A percentile compares a stretch with the other conserved stretches of the same genome.
Evolutionary conservation across 1,139 yeast genomes (phyloP).

Genomic region (Taiozyma sp.): DNA sequence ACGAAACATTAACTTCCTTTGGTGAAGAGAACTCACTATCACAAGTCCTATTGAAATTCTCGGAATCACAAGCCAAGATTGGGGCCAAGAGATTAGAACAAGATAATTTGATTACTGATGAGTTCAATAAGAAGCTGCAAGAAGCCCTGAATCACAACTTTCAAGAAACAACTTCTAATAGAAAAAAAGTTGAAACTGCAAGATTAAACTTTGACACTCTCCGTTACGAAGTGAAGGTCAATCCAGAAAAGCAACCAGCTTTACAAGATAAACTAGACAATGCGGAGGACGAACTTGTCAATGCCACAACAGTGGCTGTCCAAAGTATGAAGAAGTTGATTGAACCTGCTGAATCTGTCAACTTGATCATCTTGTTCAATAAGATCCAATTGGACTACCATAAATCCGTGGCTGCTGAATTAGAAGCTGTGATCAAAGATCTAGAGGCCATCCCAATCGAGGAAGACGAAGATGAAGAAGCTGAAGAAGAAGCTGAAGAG

Average conservation of each 20-base stretch:
- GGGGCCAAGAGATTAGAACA: slow-evolving; percentile 61
- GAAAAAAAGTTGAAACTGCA: slow-evolving; percentile 65
- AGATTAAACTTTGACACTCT: slow-evolving; percentile 68
- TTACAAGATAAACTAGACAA: slow-evolving; percentile 39
- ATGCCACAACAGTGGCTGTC: slow-evolving; percentile 74
- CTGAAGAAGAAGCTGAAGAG: slow-evolving; percentile 26
- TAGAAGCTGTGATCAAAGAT: slow-evolving; percentile 37
- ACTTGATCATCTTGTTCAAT: slow-evolving; percentile 57
- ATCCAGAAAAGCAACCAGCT: slow-evolving; percentile 26
- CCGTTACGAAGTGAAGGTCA: slow-evolving; percentile 45
- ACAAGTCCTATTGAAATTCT: slow-evolving; percentile 51
- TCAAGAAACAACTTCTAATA: slow-evolving; percentile 53
- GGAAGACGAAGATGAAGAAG: slow-evolving; percentile 33
- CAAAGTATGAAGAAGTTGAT: slow-evolving; percentile 68
- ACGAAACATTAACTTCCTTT: slow-evolving; percentile 27
- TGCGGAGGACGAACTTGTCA: slow-evolving; percentile 73
- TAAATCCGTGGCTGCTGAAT: slow-evolving; percentile 44
- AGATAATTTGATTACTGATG: slow-evolving; percentile 54
- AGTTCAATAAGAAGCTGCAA: slow-evolving; percentile 52
- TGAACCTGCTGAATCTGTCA: slow-evolving; percentile 60
- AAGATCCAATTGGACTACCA: slow-evolving; percentile 67
- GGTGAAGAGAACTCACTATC: slow-evolving; percentile 42
- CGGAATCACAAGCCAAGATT: slow-evolving; percentile 55
- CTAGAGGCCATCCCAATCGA: slow-evolving; percentile 34
- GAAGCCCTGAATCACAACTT: slow-evolving; percentile 51